These are phyloP conservation scores for Cucurbita maxima DNA, from an alignment of 306 rosid genomes.

Conservation along the genomic window DNA sequence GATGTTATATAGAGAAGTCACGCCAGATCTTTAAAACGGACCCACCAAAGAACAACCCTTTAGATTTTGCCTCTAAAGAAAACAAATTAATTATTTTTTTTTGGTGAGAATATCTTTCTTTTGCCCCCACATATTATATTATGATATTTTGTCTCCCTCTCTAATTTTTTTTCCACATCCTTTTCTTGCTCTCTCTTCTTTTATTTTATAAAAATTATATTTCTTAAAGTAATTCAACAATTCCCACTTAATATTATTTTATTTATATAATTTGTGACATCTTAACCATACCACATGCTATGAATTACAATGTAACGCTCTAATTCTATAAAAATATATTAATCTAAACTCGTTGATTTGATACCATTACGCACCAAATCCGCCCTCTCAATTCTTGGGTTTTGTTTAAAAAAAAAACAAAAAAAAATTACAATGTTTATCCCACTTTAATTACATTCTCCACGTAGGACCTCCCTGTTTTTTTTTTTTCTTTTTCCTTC, in stretches of 20 bases:
- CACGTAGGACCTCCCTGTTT: background rate
- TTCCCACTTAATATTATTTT: background rate
- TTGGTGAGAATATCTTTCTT: constrained; percentile 63
- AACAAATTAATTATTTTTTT: constrained; percentile 7
- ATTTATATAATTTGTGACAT: background rate
- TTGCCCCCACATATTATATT: constrained; percentile 39
- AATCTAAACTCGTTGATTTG: background rate
- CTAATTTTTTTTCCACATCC: background rate
- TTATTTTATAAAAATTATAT: background rate
- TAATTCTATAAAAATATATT: background rate
- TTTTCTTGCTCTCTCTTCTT: background rate
- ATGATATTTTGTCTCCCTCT: constrained; percentile 20
- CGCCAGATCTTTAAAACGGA: constrained; percentile 53
- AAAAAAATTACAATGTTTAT: no score
- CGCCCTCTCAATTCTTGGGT: background rate
- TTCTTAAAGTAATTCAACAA: background rate
- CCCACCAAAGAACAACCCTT: constrained; percentile 48
- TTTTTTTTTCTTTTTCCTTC: background rate
- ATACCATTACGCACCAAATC: background rate
- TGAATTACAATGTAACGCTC: background rate
- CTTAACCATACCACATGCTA: background rate
- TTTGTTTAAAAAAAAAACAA: no score
- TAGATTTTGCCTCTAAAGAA: constrained; percentile 57
- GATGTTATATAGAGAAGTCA: constrained; percentile 13
- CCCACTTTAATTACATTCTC: background rate